A percentile compares a stretch with the other conserved stretches of the same genome.
Evolutionary conservation across 352 stramenopile species (phyloP).

Genomic region (Phytopythium montanum): DNA sequence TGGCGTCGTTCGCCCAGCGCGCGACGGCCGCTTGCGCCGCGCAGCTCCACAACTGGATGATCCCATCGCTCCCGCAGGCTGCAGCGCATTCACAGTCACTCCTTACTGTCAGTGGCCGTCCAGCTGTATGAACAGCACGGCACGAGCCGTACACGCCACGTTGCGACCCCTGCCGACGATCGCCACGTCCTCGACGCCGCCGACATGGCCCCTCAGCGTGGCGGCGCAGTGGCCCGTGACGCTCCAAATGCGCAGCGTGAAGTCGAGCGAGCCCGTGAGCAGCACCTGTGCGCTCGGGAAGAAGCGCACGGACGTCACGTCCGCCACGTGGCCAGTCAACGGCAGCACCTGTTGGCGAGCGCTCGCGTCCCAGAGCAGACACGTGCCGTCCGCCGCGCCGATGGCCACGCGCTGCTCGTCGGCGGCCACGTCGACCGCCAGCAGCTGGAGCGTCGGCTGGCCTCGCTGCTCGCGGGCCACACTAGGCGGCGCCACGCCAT

Average conservation of each 20-base stretch:
- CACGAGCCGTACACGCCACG: conserved; percentile 54
- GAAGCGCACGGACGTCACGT: conserved; percentile 58
- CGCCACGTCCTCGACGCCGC: conserved; percentile 50
- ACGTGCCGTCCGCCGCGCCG: conserved; percentile 54
- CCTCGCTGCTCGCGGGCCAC: conserved; percentile 2
- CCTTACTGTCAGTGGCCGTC: too few relatives aligned
- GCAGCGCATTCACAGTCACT: background rate
- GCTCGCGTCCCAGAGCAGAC: conserved; percentile 39
- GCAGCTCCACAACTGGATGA: conserved; percentile 67
- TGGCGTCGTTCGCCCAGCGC: conserved; percentile 56
- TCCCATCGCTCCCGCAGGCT: conserved; percentile 58
- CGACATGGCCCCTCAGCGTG: conserved; percentile 52
- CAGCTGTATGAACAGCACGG: background rate
- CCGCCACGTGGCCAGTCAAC: conserved; percentile 49
- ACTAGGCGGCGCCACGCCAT: background rate
- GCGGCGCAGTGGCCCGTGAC: conserved; percentile 45
- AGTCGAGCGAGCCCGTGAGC: conserved; percentile 68
- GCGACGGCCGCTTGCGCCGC: conserved; percentile 50
- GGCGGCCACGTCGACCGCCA: conserved; percentile 39
- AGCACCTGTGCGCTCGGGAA: conserved; percentile 71
- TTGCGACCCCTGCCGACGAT: conserved; percentile 67
- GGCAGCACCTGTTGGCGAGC: conserved; percentile 23
- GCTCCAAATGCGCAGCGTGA: conserved; percentile 72
- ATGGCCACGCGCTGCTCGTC: conserved; percentile 49
- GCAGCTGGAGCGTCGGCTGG: conserved; percentile 29